Conservation (phyloP, 83 land plant species). For the Picea engelmannii region DNA sequence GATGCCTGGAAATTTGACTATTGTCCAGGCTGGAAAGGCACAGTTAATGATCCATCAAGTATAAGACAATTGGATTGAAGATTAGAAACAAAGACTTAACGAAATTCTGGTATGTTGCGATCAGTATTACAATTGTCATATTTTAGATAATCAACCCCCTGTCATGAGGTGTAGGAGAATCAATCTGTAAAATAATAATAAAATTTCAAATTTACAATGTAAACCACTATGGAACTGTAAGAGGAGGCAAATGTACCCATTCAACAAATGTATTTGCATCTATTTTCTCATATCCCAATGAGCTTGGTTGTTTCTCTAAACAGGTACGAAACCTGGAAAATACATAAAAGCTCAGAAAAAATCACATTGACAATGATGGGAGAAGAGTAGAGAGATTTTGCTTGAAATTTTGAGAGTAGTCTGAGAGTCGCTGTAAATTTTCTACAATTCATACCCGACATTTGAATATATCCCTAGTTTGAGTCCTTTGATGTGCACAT, state of each 20-base stretch:
- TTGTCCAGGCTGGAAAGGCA: too few species aligned
- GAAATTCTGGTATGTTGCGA: constrained; percentile 37
- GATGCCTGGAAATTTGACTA: too few species aligned
- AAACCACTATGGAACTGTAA: neutral
- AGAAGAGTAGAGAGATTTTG: neutral
- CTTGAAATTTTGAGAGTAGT: neutral
- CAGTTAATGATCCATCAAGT: too few species aligned
- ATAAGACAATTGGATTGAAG: neutral
- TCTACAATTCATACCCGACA: constrained; percentile 1
- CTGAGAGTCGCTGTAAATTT: too few species aligned
- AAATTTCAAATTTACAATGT: too few species aligned
- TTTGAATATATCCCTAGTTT: constrained; percentile 16
- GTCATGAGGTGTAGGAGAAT: too few species aligned
- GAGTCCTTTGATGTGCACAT: constrained; percentile 17
- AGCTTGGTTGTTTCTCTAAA: constrained; percentile 1
- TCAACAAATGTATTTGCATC: constrained; percentile 26
- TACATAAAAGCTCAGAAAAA: too few species aligned
- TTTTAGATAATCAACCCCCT: constrained; percentile 32
- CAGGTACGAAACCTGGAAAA: constrained; percentile 1
- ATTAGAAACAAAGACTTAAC: constrained; percentile 19
- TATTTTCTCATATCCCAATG: constrained; percentile 15
- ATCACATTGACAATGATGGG: neutral
- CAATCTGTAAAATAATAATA: too few species aligned
- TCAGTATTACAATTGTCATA: constrained; percentile 26
- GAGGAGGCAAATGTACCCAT: constrained; percentile 14